phyloP scores from a whole-genome alignment of 192 early-diverging fungal genomes.

The Podila epigama region DNA sequence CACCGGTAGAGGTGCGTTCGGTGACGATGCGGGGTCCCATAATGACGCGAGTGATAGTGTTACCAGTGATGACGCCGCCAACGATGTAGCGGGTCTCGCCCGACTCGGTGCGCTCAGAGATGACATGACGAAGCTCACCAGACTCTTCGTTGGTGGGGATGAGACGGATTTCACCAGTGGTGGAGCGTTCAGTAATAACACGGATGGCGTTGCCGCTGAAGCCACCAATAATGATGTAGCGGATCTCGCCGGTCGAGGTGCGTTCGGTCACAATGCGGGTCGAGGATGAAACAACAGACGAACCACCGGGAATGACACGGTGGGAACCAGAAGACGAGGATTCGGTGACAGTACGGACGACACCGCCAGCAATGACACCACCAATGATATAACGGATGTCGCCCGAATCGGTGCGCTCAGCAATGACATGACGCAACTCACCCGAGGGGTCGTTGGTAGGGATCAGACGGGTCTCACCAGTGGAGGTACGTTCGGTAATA shows the following conservation, averaged over 20 bases:
- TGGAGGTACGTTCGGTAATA: constrained; percentile 22
- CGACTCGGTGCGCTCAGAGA: constrained; percentile 24
- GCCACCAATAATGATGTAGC: constrained; percentile 43
- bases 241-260: constrained; percentile 43
- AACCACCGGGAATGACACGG: constrained; percentile 31
- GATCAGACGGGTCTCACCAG: constrained; percentile 27
- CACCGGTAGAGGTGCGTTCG: constrained; percentile 41
- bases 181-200: constrained; percentile 22
- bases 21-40: constrained; percentile 46
- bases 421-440: constrained; percentile 34
- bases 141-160: constrained; percentile 42
- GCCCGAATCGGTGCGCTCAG: constrained; percentile 33
- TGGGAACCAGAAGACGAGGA: constrained; percentile 20
- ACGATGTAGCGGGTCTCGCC: constrained; percentile 43
- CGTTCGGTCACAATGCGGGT: constrained; percentile 47
- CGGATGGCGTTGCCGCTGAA: constrained; percentile 46
- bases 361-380: constrained; percentile 34
- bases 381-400: constrained; percentile 38
- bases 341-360: constrained; percentile 6
- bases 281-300: constrained; percentile 14
- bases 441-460: constrained; percentile 49
- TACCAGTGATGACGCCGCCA: constrained; percentile 21
- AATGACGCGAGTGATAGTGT: constrained; percentile 32
- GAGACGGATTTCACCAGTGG: constrained; percentile 31
- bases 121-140: constrained; percentile 35